Conservation (phyloP, 2,329 filamentous ascomycete species). For the Aspergillus thermomutatus region DNA sequence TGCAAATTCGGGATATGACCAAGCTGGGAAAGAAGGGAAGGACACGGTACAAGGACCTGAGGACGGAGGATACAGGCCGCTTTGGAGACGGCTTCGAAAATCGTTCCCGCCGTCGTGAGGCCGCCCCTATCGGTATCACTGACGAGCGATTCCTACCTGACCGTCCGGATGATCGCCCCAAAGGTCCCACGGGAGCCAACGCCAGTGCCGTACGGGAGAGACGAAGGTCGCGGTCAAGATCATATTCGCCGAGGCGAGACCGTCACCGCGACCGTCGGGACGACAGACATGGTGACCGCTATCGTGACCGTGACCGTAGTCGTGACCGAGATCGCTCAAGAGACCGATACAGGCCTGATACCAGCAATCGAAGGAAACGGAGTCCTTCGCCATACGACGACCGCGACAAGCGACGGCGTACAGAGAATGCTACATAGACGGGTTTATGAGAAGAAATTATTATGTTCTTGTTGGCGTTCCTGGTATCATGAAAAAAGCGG, state of each 20-base stretch:
- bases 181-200: slow-evolving; percentile 46
- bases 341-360: slow-evolving; percentile 48
- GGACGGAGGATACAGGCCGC: slow-evolving; percentile 81
- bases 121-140: slow-evolving; percentile 35
- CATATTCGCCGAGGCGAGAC: slow-evolving; percentile 49
- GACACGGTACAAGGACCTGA: slow-evolving; percentile 84
- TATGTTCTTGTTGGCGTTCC: slow-evolving; percentile 18
- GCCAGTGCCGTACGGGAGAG: slow-evolving; percentile 40
- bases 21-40: slow-evolving; percentile 89
- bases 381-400: slow-evolving; percentile 42
- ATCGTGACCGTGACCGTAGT: slow-evolving; percentile 44
- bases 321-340: slow-evolving; percentile 38
- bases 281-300: slow-evolving; percentile 40
- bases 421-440: slow-evolving; percentile 25
- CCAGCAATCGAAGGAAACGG: slow-evolving; percentile 35
- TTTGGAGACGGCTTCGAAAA: slow-evolving; percentile 57
- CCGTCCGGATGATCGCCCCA: slow-evolving; percentile 31
- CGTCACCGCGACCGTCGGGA: slow-evolving; percentile 40
- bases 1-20: slow-evolving; percentile 91
- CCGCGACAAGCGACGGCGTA: slow-evolving; percentile 41
- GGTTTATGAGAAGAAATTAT: slow-evolving; percentile 1
- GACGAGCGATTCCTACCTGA: slow-evolving; percentile 49
- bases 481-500: slow-evolving; percentile 15
- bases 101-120: slow-evolving; percentile 26
- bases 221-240: slow-evolving; percentile 40